A percentile compares a stretch with the other conserved stretches of the same genome.
phyloP scores from a whole-genome alignment of 805 yeast species.

The Candida xyloterini region DNA sequence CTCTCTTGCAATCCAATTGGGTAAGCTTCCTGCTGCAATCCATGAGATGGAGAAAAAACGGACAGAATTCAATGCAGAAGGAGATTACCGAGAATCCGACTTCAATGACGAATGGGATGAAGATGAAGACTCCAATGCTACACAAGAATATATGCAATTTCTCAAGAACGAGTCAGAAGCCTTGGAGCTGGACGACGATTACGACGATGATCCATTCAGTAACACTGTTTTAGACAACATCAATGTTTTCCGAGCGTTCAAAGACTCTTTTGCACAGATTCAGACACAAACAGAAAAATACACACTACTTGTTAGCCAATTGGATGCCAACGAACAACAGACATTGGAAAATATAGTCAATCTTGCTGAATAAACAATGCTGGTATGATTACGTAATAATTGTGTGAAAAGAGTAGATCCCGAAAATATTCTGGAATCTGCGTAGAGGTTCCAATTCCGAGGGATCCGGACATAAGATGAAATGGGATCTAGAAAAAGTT shows the following conservation, averaged over 20 bases:
- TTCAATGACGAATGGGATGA: slow-evolving; percentile 28
- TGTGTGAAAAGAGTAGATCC: too few relatives aligned
- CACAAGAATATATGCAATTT: slow-evolving; percentile 49
- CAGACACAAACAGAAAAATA: slow-evolving; percentile 43
- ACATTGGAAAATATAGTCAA: slow-evolving; percentile 16
- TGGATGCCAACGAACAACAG: slow-evolving; percentile 25
- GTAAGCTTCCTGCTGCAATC: slow-evolving; percentile 69
- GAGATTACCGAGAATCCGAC: slow-evolving; percentile 19
- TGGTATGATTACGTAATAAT: slow-evolving; percentile 4
- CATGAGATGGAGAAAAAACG: slow-evolving; percentile 61
- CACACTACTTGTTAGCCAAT: slow-evolving; percentile 18
- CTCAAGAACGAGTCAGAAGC: slow-evolving; percentile 43
- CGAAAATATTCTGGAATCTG: slow-evolving; percentile 8
- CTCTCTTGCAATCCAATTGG: slow-evolving; percentile 50
- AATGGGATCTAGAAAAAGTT: background rate
- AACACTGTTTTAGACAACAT: slow-evolving; percentile 76
- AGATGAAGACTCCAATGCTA: slow-evolving; percentile 27
- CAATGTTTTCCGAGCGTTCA: slow-evolving; percentile 67
- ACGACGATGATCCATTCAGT: slow-evolving; percentile 78
- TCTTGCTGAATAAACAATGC: slow-evolving; percentile 8
- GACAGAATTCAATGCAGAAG: slow-evolving; percentile 45
- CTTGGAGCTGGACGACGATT: slow-evolving; percentile 55
- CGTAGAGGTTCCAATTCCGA: background rate
- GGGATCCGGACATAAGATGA: background rate
- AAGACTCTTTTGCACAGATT: slow-evolving; percentile 47